Evolutionary conservation across 331 rosid genomes (phyloP), one percentile per base, ranked within the genome.

Genomic region (Prunus yedoensis): DNA sequence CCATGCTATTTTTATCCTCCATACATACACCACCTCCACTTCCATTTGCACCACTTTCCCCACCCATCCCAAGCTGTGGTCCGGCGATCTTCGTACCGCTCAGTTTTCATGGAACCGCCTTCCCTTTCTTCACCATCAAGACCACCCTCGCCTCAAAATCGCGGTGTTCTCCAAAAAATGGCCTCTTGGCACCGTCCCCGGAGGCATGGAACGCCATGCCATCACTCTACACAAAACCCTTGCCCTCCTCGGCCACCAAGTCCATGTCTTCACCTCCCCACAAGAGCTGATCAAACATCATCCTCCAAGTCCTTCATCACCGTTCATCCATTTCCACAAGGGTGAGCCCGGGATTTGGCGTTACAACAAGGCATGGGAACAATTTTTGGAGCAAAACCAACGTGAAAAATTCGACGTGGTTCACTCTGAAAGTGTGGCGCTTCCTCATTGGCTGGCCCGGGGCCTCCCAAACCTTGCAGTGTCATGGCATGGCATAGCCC

Each of bases 181-280:
- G 99, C 99, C 99, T 7, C 82, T 85, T 30, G 88, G 92, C 57
- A 86, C 96, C 8, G 78, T 82, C 27, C 99, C 99, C 0, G 99
- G 99, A 0, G 99, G 99, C 84, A 95, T 95, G 99, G 99, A 95
- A 10, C 93, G 97, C 63, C 97, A 95, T 16, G 99, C 97, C 6
- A 78, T 84, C 81, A 94, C 97, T 4, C 93, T 94, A 16, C 97
- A 94, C 76, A 89, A 96, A 0, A 90, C 97, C 51, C 82, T 94
- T 17, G 83, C 94, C 4, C 87, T 81, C 30, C 96, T 94, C 2
- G 97, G 99, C 50, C 99, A 95, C 76, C 82, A 82, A 60, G 92
- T 95, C 76, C 97, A 95, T 52, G 75, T 95, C 53, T 95, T 95
- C 73, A 95, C 99, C 71, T 89, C 97, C 25, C 97, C 97, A 2